Percentiles rank a stretch among this genome's conserved stretches.
Evolutionary conservation across 2,329 filamentous ascomycete genomes (phyloP).

Genomic region (Penicillium sp.): DNA sequence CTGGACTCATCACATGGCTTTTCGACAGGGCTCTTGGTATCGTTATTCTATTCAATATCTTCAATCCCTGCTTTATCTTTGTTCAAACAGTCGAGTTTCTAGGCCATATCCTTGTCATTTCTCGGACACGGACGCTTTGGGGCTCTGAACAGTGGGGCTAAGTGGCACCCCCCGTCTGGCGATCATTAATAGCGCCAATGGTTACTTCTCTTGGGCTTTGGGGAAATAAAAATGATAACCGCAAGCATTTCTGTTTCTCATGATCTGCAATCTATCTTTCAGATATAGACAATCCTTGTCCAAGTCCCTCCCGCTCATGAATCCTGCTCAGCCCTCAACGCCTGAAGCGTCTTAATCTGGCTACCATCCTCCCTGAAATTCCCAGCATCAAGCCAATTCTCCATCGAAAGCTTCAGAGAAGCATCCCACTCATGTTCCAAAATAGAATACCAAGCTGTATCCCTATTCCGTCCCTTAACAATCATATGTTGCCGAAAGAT

Average conservation of each 20-base stretch:
- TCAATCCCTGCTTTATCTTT: no score
- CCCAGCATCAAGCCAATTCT: slow-evolving; percentile 53
- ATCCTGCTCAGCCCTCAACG: slow-evolving; percentile 25
- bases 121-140: no score
- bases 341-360: slow-evolving; percentile 51
- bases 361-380: slow-evolving; percentile 58
- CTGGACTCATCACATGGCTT: background rate
- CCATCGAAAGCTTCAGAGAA: slow-evolving; percentile 52
- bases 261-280: no score
- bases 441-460: slow-evolving; percentile 62
- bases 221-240: background rate
- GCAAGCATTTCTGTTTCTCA: background rate
- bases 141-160: background rate
- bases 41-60: no score
- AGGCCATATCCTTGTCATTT: no score
- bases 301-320: background rate
- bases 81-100: no score
- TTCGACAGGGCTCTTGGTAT: no score
- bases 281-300: background rate
- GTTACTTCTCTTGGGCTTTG: no score
- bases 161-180: background rate
- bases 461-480: slow-evolving; percentile 55
- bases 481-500: slow-evolving; percentile 63
- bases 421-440: slow-evolving; percentile 62
- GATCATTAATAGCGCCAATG: background rate